phyloP scores from a whole-genome alignment of 2,329 filamentous ascomycete genomes.

The Sclerotinia spermophila region DNA sequence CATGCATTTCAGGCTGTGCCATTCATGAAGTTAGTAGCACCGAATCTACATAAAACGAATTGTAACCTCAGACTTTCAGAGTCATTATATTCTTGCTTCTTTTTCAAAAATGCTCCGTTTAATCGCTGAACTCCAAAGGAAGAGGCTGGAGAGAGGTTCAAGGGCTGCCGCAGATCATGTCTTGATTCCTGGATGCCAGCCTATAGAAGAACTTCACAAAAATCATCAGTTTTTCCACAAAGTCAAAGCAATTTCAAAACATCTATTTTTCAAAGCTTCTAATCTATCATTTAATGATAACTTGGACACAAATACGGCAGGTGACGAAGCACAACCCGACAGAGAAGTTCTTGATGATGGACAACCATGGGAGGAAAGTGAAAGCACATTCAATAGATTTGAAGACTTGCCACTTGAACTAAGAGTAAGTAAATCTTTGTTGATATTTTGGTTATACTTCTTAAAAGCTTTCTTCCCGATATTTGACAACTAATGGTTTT shows the following conservation, averaged over 20 bases:
- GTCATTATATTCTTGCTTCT: not conserved
- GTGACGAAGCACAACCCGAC: not conserved
- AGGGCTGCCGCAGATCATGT: too few relatives aligned
- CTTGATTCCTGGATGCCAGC: not conserved
- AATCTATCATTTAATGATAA: too few relatives aligned
- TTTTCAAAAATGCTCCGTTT: not conserved
- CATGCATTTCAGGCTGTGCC: not conserved
- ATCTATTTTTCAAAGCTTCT: not conserved
- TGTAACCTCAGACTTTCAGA: not conserved
- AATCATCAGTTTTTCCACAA: not conserved
- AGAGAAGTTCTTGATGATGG: not conserved
- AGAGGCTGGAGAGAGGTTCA: not conserved
- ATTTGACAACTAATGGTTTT: not conserved
- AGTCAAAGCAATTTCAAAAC: not conserved
- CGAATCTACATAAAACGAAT: not conserved
- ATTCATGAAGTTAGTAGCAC: not conserved
- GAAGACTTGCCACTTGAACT: not conserved
- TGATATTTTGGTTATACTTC: fast-evolving
- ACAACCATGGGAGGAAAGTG: not conserved
- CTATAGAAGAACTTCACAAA: not conserved
- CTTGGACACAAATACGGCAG: not conserved
- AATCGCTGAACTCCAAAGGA: not conserved
- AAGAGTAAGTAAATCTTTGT: not conserved
- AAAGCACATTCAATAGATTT: not conserved
- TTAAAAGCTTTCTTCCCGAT: fast-evolving